Evolutionary conservation across 371 early-diverging fungal species (phyloP).

Genomic region (Mortierella sp.): DNA sequence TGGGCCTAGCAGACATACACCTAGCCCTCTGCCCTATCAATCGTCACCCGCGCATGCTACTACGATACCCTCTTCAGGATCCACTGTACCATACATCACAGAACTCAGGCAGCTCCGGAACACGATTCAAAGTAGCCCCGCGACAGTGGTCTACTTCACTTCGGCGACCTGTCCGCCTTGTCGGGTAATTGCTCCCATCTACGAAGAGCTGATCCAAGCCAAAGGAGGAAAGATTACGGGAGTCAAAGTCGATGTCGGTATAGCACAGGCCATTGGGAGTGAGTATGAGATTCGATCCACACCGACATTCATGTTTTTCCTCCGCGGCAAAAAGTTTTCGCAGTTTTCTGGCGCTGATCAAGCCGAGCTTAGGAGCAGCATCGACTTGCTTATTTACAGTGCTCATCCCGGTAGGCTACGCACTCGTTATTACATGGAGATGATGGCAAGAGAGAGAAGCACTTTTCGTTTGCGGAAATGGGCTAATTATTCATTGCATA

Average conservation of each 20-base stretch:
- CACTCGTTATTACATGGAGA: not conserved
- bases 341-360: slow-evolving; percentile 77
- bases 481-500: not conserved
- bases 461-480: no score
- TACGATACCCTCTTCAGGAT: slow-evolving; percentile 29
- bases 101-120: slow-evolving; percentile 49
- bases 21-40: slow-evolving; percentile 7
- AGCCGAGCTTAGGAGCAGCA: slow-evolving; percentile 68
- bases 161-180: slow-evolving; percentile 81
- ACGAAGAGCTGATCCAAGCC: slow-evolving; percentile 66
- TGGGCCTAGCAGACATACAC: slow-evolving; percentile 64
- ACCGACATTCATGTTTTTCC: slow-evolving; percentile 76
- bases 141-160: slow-evolving; percentile 81
- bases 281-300: slow-evolving; percentile 71
- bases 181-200: slow-evolving; percentile 76
- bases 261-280: slow-evolving; percentile 64
- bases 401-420: slow-evolving; percentile 76
- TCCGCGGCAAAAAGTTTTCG: slow-evolving; percentile 67
- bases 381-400: slow-evolving; percentile 72
- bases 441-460: not conserved
- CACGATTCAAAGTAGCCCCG: slow-evolving; percentile 60
- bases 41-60: slow-evolving; percentile 1
- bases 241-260: slow-evolving; percentile 70
- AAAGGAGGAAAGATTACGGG: slow-evolving; percentile 65
- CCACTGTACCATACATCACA: slow-evolving; percentile 51